Percentiles rank a stretch among this genome's conserved stretches.
Evolutionary conservation across 2,329 filamentous ascomycete genomes (phyloP).

Genomic region (Anthostomella pinea): DNA sequence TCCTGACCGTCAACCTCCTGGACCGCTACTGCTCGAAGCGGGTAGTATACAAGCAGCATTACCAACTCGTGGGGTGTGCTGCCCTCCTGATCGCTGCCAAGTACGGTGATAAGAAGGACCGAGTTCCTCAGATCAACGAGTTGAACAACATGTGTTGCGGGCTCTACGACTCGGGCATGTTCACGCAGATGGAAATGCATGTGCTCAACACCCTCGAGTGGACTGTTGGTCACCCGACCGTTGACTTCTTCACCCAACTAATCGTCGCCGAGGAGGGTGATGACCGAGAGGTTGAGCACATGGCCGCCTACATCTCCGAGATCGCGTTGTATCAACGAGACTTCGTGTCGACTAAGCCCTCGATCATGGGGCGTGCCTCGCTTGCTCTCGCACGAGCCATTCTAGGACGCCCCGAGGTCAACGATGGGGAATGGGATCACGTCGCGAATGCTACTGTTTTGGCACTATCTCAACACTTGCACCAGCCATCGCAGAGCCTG

Average conservation of each 20-base stretch:
- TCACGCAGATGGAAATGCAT: conserved; percentile 99
- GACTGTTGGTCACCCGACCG: conserved; percentile 92
- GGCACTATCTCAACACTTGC: conserved; percentile 56
- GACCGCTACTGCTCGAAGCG: conserved; percentile 97
- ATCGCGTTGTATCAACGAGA: conserved; percentile 95
- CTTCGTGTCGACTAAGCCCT: conserved; percentile 89
- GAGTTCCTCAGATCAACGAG: conserved; percentile 95
- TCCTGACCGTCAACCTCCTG: conserved; percentile 92
- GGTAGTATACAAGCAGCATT: conserved; percentile 98
- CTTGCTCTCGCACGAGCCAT: conserved; percentile 85
- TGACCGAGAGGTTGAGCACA: conserved; percentile 87
- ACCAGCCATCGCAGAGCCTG: conserved; percentile 56
- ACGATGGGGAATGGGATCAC: conserved; percentile 73
- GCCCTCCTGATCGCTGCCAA: conserved; percentile 95
- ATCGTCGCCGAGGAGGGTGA: conserved; percentile 76
- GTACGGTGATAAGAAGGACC: conserved; percentile 98
- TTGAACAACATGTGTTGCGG: conserved; percentile 99
- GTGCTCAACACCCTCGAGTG: conserved; percentile 96
- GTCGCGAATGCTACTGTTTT: conserved; percentile 66
- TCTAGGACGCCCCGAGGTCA: conserved; percentile 73
- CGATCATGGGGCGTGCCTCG: conserved; percentile 84
- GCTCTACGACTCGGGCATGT: conserved; percentile 98
- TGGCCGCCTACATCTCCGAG: conserved; percentile 92
- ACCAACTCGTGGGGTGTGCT: conserved; percentile 95
- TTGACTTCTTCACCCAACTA: conserved; percentile 89